phyloP scores from a whole-genome alignment of 805 yeast species.

The Candida quercuum region DNA sequence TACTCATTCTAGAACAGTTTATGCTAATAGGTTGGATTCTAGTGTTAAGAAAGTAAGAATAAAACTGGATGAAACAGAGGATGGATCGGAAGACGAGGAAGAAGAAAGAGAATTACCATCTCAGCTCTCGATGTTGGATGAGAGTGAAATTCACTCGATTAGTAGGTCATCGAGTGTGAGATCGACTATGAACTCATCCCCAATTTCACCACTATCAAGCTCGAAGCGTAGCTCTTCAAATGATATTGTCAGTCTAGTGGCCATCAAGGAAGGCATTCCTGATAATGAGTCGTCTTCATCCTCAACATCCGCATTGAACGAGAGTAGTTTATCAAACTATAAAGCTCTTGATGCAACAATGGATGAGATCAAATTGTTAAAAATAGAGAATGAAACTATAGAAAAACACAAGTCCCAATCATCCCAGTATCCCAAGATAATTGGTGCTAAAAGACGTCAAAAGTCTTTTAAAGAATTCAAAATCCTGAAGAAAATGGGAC shows the following conservation, averaged over 20 bases:
- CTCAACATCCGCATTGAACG: too few relatives aligned
- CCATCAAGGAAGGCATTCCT: constrained; percentile 8
- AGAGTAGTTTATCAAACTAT: background rate
- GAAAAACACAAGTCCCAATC: constrained; percentile 32
- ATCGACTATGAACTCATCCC: constrained; percentile 14
- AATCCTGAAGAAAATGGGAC: constrained; percentile 77
- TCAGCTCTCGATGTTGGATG: constrained; percentile 34
- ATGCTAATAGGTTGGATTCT: constrained; percentile 11
- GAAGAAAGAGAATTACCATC: constrained; percentile 33
- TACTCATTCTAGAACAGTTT: constrained; percentile 61
- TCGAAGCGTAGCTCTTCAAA: background rate
- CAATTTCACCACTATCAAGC: constrained; percentile 7
- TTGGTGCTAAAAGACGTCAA: constrained; percentile 66
- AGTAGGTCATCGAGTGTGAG: constrained; percentile 22
- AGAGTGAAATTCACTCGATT: constrained; percentile 27
- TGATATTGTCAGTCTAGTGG: background rate
- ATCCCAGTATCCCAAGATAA: constrained; percentile 31
- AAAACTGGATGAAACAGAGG: background rate
- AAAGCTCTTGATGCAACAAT: constrained; percentile 1
- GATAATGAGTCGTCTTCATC: too few relatives aligned
- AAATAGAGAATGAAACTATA: constrained; percentile 40
- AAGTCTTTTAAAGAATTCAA: constrained; percentile 69
- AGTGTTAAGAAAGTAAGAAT: constrained; percentile 10
- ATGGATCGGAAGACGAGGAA: constrained; percentile 26
- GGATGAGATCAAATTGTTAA: constrained; percentile 37